phyloP scores from a whole-genome alignment of 495 filamentous ascomycete genomes.

The Filosporella fistucella region DNA sequence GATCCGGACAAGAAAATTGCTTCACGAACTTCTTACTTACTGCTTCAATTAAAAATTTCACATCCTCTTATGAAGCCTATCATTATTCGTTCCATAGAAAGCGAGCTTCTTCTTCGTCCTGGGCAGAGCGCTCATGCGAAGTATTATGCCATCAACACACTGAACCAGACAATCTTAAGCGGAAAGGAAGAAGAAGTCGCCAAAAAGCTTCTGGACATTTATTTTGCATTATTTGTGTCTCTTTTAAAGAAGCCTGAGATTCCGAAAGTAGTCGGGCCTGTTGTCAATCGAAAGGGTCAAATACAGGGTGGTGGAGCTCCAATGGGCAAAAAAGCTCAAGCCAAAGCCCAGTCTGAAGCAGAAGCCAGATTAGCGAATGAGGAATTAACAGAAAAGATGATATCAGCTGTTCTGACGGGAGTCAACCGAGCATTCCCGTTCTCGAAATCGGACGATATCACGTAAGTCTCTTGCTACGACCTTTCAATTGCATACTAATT shows the following conservation, averaged over 20 bases:
- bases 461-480: conserved; percentile 40
- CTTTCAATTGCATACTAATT: no score
- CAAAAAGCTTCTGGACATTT: conserved; percentile 76
- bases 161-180: conserved; percentile 93
- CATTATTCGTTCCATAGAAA: conserved; percentile 77
- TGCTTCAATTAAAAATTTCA: conserved; percentile 80
- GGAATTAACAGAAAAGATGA: conserved; percentile 81
- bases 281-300: conserved; percentile 35
- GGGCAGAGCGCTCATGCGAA: conserved; percentile 83
- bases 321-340: conserved; percentile 42
- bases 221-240: conserved; percentile 79
- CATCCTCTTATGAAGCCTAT: conserved; percentile 92
- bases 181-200: conserved; percentile 78
- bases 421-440: conserved; percentile 96
- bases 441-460: conserved; percentile 70
- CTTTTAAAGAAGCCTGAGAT: conserved; percentile 57
- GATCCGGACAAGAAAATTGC: conserved; percentile 92
- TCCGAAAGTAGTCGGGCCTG: conserved; percentile 16
- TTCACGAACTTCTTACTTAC: conserved; percentile 83
- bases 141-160: conserved; percentile 92
- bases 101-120: conserved; percentile 80
- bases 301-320: conserved; percentile 46
- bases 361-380: conserved; percentile 53
- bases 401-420: conserved; percentile 84
- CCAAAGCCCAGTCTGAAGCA: conserved; percentile 45